Conservation (phyloP, 108 stramenopile genomes). For the Schizochytrium sp. region DNA sequence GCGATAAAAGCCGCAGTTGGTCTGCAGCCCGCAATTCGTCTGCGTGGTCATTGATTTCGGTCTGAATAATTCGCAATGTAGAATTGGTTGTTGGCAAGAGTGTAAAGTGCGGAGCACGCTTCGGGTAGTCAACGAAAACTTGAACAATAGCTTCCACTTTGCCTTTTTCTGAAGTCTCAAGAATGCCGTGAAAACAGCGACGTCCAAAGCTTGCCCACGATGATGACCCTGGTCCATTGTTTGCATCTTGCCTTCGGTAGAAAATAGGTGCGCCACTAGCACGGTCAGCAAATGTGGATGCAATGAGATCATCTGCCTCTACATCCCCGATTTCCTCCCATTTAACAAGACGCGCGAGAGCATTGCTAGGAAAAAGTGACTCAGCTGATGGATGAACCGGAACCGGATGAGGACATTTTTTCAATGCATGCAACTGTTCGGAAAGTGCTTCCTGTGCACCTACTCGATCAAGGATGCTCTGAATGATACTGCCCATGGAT, state of each 20-base stretch:
- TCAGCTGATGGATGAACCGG: conserved; percentile 49
- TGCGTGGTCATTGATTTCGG: conserved; percentile 43
- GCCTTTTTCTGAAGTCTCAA: conserved; percentile 38
- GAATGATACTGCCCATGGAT: conserved; percentile 8
- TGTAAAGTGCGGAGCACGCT: conserved; percentile 58
- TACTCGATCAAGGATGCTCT: conserved; percentile 52
- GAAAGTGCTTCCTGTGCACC: conserved; percentile 49
- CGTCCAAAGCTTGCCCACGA: conserved; percentile 36
- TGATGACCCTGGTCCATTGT: background rate
- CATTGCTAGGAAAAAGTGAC: conserved; percentile 3
- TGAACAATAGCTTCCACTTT: conserved; percentile 27
- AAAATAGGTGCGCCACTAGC: conserved; percentile 22
- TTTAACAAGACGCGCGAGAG: background rate
- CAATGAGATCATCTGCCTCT: conserved; percentile 16
- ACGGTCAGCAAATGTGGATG: background rate
- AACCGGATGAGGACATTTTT: conserved; percentile 56
- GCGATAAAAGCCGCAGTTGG: conserved; percentile 35
- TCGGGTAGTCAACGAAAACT: conserved; percentile 49
- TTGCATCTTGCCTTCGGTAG: background rate
- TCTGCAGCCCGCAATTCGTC: conserved; percentile 55
- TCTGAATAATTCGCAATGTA: conserved; percentile 23
- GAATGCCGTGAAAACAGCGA: conserved; percentile 41
- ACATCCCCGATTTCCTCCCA: conserved; percentile 26
- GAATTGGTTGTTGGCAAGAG: conserved; percentile 4
- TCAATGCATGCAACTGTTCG: conserved; percentile 41